These are phyloP conservation scores for Cryptomeria japonica DNA, from an alignment of 75 land plant species.

Conservation along the genomic window DNA sequence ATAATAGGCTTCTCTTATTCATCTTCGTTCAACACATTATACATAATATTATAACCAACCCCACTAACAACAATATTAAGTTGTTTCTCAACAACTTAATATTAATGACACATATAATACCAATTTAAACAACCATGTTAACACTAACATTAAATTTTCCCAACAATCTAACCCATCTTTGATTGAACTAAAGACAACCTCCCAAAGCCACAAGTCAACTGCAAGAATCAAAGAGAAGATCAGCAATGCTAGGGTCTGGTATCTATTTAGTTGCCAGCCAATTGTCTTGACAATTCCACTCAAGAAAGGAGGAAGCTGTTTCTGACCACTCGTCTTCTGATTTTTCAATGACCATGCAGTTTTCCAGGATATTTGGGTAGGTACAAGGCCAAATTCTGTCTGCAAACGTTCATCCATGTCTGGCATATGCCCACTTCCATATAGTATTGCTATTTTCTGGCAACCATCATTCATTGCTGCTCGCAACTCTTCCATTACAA, in stretches of 20 bases:
- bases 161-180: constrained; percentile 51
- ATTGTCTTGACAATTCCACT: constrained; percentile 61
- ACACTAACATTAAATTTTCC: too few species aligned
- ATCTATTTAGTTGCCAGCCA: constrained; percentile 90
- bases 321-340: constrained; percentile 22
- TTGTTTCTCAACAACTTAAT: too few species aligned
- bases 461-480: constrained; percentile 72
- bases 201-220: constrained; percentile 95
- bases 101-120: too few species aligned
- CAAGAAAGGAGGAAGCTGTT: constrained; percentile 48
- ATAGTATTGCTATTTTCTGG: constrained; percentile 80
- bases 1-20: too few species aligned
- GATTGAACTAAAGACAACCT: constrained; percentile 62
- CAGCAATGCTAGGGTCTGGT: constrained; percentile 79
- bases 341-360: constrained; percentile 89
- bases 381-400: constrained; percentile 71
- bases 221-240: constrained; percentile 83
- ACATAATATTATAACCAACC: too few species aligned
- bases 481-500: constrained; percentile 63
- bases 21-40: too few species aligned
- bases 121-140: too few species aligned
- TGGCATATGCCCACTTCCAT: constrained; percentile 97
- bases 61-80: too few species aligned
- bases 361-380: constrained; percentile 62
- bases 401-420: constrained; percentile 81